Conservation (phyloP, 371 early-diverging fungal genomes). For the Mucor saturninus region DNA sequence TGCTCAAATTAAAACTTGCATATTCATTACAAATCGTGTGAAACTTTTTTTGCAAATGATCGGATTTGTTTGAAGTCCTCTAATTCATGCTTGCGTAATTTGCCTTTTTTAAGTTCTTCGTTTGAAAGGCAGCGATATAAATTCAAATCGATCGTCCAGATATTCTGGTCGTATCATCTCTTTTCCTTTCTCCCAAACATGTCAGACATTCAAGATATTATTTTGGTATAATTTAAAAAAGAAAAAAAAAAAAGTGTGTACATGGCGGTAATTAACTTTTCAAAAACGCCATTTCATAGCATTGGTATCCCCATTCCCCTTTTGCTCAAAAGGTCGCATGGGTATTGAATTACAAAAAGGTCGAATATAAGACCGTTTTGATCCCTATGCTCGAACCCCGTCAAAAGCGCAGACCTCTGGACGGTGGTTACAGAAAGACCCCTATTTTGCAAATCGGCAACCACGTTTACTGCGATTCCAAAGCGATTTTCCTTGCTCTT, state of each 20-base stretch:
- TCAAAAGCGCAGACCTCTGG: constrained; percentile 50
- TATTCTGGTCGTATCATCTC: too few relatives aligned
- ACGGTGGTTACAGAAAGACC: constrained; percentile 63
- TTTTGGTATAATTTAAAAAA: neutral
- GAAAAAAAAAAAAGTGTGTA: neutral
- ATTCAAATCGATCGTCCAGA: too few relatives aligned
- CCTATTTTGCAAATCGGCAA: constrained; percentile 67
- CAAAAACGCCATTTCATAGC: constrained; percentile 16
- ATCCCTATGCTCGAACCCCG: constrained; percentile 40
- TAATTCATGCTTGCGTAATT: too few relatives aligned
- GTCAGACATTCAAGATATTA: neutral
- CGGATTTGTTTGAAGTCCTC: too few relatives aligned
- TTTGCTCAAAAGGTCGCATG: constrained; percentile 42
- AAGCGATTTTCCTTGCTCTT: constrained; percentile 53
- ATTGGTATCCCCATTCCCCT: constrained; percentile 40
- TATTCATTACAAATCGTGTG: too few relatives aligned
- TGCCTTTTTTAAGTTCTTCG: too few relatives aligned
- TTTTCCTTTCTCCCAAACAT: neutral
- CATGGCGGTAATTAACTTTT: neutral
- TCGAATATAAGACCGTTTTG: constrained; percentile 39
- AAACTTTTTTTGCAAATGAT: too few relatives aligned
- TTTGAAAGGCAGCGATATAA: too few relatives aligned
- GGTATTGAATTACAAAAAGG: constrained; percentile 44
- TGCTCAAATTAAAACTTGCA: too few relatives aligned
- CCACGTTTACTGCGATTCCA: constrained; percentile 60